Evolutionary conservation across 192 early-diverging fungal species (phyloP).

Genomic region (Podila epigama): DNA sequence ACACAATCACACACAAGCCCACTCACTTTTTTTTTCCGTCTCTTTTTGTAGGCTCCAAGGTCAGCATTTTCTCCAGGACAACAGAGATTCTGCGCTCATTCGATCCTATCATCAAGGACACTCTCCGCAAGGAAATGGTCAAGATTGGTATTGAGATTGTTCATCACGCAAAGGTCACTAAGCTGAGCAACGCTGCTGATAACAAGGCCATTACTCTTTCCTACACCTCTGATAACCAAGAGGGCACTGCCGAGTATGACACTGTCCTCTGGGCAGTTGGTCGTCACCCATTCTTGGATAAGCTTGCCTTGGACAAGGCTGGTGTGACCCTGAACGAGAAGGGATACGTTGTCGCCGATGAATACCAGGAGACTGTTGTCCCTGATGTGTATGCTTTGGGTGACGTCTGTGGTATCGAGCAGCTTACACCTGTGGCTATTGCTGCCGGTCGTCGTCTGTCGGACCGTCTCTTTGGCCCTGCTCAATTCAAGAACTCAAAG

Average conservation of each 20-base stretch:
- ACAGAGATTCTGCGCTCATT: conserved; percentile 85
- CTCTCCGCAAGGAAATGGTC: conserved; percentile 79
- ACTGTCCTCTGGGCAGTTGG: conserved; percentile 93
- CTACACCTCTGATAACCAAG: conserved; percentile 46
- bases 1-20: not conserved
- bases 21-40: not conserved
- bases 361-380: conserved; percentile 83
- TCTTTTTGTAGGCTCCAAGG: conserved; percentile 57
- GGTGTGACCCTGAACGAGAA: conserved; percentile 68
- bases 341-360: conserved; percentile 84
- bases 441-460: conserved; percentile 90
- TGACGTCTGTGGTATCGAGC: conserved; percentile 90
- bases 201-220: conserved; percentile 59
- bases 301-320: conserved; percentile 72
- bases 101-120: conserved; percentile 84
- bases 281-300: conserved; percentile 75
- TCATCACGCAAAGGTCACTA: conserved; percentile 64
- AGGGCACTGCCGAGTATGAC: conserved; percentile 73
- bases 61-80: conserved; percentile 87
- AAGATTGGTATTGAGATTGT: conserved; percentile 85
- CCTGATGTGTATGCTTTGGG: conserved; percentile 88
- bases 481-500: conserved; percentile 73
- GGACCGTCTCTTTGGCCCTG: conserved; percentile 90
- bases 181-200: conserved; percentile 65
- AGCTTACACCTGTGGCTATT: conserved; percentile 97